Base-by-base conservation (phyloP, 495 filamentous ascomycete species). In the Glutinoglossum americanum region DNA sequence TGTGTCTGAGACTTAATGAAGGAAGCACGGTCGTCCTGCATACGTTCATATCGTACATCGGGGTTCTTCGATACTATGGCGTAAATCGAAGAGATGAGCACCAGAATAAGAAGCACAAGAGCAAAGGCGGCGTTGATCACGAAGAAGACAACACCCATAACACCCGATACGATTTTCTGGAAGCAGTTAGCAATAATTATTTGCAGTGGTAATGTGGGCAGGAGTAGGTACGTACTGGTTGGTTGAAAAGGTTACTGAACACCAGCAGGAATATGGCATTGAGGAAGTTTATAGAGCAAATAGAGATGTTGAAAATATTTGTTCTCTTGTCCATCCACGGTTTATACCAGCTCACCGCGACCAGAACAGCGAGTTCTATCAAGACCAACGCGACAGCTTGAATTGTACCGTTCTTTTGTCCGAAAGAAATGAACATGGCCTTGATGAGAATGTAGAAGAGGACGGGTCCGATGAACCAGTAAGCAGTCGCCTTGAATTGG, bases 311-410 rank as follows among this genome's bases (percentile, higher is more conserved):
- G 77, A 93, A 94, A 54, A 82, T 79, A 67, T 98, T 98, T 59
- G 90, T 96, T 71, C 89, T 92, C 79, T 95, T 97, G 74, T 98
- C 92, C 92, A 98, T 97, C 81, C 88, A 98, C 7, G 92, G 92
- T 44, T 87, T 81, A 63, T 95, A 71, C 48, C 94, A 80, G 60
- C 79, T 84, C 35, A 87, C 81, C 30, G 67, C 78, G 63, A 97
- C 83, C 61, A 98, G 74, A 63, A 86, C 82, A 28, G 64, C 79
- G 0, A 85, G 84, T 72, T 98, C 92, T 60, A 97, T 81, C 44
- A 98, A 69, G 51, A 97, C 75, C 59, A 96, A 71, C 1, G 82
- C 86, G 51, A 97, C 76, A 8, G 90, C 89, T 66, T 96, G 90
- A 23, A 82, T 80, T 13, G 78, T 80, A n/a, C 83, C 81, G 51